These are phyloP conservation scores for Hypoxylon perforatum DNA, from an alignment of 495 filamentous ascomycete species.

Conservation along the genomic window DNA sequence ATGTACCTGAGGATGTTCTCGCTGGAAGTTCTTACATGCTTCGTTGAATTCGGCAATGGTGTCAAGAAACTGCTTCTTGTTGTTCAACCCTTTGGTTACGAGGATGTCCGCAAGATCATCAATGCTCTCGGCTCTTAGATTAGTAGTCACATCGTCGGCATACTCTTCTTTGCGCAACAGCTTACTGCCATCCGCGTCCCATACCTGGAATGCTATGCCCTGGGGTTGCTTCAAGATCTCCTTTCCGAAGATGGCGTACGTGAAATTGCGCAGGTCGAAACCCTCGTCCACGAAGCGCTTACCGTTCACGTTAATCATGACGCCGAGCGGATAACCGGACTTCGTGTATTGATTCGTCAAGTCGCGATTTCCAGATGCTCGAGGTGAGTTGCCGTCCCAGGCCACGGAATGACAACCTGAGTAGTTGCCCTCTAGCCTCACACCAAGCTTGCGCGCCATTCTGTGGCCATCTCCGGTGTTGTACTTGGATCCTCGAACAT, in stretches of 20 bases:
- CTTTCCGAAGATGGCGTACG: conserved; percentile 70
- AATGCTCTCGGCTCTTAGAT: conserved; percentile 59
- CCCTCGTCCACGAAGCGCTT: conserved; percentile 73
- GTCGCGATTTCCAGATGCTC: conserved; percentile 60
- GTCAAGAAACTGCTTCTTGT: conserved; percentile 54
- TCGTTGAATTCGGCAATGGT: conserved; percentile 65
- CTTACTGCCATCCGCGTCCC: conserved; percentile 60
- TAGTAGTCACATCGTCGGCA: conserved; percentile 61
- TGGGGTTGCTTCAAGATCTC: conserved; percentile 66
- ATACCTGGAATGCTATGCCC: conserved; percentile 69
- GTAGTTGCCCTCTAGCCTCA: conserved; percentile 66
- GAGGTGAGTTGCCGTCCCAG: conserved; percentile 70
- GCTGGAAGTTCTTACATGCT: conserved; percentile 53
- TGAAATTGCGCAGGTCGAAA: conserved; percentile 70
- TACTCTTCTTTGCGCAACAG: conserved; percentile 70
- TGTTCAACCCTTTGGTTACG: conserved; percentile 53
- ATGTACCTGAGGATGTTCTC: conserved; percentile 50
- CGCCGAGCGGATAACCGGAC: conserved; percentile 71
- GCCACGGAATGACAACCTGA: conserved; percentile 69
- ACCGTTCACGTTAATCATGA: conserved; percentile 69
- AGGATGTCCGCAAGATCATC: conserved; percentile 65
- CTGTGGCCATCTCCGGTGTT: conserved; percentile 67
- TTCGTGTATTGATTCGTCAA: conserved; percentile 74
- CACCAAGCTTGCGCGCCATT: conserved; percentile 61
- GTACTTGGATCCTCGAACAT: conserved; percentile 69